Evolutionary conservation across 192 early-diverging fungal genomes (phyloP), one percentile per base, ranked within the genome.

Genomic region (Backusella macrospora): DNA sequence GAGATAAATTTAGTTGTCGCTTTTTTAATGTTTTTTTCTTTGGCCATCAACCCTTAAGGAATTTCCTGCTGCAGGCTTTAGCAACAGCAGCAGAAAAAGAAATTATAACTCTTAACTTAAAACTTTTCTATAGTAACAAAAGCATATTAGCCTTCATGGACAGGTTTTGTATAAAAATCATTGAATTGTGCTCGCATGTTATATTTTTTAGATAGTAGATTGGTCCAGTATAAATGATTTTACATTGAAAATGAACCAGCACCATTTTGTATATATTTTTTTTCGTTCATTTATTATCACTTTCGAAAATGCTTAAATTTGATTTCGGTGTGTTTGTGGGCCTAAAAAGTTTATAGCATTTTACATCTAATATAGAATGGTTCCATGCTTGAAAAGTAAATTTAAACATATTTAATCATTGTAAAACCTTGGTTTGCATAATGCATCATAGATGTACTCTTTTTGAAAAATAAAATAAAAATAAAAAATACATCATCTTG

Each of bases 231-330:
- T 34, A 34, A 34, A 34, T 34, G 29, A 34, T 34, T 34, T 34
- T 34, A 34, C 29, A 34, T 34, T 34, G 29, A 2, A 34, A 34
- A 34, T 34, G 29, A 34, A 34, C 29, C 29, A 34, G 49, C 49
- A 21, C 16, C 49, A 15, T 23, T 38, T 42, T 21, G 38, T 40
- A 62, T 65, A 38, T 62, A 21, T 71, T 52, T 62, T 71, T 69
- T 76, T 76, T 76, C 75, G 65, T 62, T 76, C 16, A 39, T 34
- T 34, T 34, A 0, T 34, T 34, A 34, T 34, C 2, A 34, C 2
- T 34, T 34, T 34, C 2, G 29, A 34, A 34, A 34, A 2, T 1
- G 29, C 29, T 1, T 0, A 34, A 34, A 34, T 34, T 2, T 34
- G 29, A n/a, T 8, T 21, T 23, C 49, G 18, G 21, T 21, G n/a